Base-by-base conservation (phyloP, 495 filamentous ascomycete genomes). In the Hapsidospora chrysogenum region DNA sequence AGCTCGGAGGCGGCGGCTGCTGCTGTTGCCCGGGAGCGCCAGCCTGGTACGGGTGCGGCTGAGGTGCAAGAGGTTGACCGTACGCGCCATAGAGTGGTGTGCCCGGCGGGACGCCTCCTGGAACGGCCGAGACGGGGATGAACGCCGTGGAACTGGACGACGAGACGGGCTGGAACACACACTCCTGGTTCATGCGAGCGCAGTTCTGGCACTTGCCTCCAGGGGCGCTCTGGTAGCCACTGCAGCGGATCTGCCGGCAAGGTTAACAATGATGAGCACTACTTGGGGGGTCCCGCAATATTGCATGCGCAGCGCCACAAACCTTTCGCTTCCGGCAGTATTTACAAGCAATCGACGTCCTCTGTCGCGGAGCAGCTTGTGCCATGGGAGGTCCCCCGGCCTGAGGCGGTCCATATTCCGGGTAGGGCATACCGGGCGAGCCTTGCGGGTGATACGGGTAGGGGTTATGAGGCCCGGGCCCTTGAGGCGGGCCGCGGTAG, bases 321-420 rank as follows among this genome's bases (percentile, higher is more conserved):
- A 64, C 62, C 61, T 67, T 67, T 45, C 63, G 46, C 43, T 63
- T 63, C 8, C 63, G 36, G 41, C 63, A 67, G 25, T 67, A 67
- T 20, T 57, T 56, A 41, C 63, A 67, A 11, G 63, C 63, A 42
- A 67, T 67, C 1, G 63, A 67, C 4, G 63, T 67, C 11, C 63
- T 48, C 36, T 67, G 63, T 27, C 63, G 49, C 5, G 63, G 63
- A 10, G 63, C 63, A 17, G 58, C 55, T 33, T 59, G 59, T 15
- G 47, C 47, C 23, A 54, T 54, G 26, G 48, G 48, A 11, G 46
- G 31, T 8, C 47, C 34, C 31, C 42, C n/a, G n/a, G n/a, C 39
- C 36, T 41, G 17, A 32, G 42, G 38, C 20, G 47, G 40, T 18
- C 43, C 43, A 37, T 47, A 53, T 2, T 48, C 48, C n/a, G n/a